Percentiles rank a stretch among this genome's conserved stretches.
phyloP scores from a whole-genome alignment of 805 yeast genomes.

The Candida yuanshanica region DNA sequence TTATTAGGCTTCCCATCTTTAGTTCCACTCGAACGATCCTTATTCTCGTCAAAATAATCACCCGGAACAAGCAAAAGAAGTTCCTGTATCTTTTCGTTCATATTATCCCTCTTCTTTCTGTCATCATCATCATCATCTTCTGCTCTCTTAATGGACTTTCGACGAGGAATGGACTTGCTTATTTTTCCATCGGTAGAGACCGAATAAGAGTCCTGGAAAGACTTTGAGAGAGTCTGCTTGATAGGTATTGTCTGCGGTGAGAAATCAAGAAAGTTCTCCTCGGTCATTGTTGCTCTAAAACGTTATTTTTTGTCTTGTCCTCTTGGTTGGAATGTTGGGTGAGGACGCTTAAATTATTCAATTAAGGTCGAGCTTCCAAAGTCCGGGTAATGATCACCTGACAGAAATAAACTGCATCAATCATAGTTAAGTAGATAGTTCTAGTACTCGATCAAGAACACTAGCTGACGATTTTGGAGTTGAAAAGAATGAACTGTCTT shows the following conservation, averaged over 20 bases:
- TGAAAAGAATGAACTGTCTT: too few species aligned
- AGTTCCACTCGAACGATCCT: constrained; percentile 53
- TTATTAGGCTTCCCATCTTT: constrained; percentile 83
- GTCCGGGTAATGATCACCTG: too few species aligned
- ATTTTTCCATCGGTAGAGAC: constrained; percentile 17
- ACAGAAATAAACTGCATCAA: too few species aligned
- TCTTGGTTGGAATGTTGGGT: too few species aligned
- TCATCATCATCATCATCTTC: constrained; percentile 31
- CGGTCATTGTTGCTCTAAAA: neutral
- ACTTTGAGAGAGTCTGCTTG: constrained; percentile 21
- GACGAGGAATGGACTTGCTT: constrained; percentile 10
- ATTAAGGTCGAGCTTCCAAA: too few species aligned
- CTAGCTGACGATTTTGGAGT: too few species aligned
- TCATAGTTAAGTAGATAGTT: too few species aligned
- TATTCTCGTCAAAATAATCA: constrained; percentile 38
- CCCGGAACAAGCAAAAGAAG: constrained; percentile 38
- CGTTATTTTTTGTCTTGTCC: neutral
- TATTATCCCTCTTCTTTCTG: constrained; percentile 48
- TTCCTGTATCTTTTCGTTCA: constrained; percentile 54
- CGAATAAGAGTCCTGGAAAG: constrained; percentile 17
- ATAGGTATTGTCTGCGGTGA: constrained; percentile 16
- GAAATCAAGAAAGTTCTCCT: neutral
- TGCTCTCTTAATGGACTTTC: constrained; percentile 9
- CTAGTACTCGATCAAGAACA: too few species aligned
- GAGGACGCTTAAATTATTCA: too few species aligned